Evolutionary conservation across 2,329 filamentous ascomycete species (phyloP), one percentile per base, ranked within the genome.

Genomic region (Trichoderma citrinoviride): DNA sequence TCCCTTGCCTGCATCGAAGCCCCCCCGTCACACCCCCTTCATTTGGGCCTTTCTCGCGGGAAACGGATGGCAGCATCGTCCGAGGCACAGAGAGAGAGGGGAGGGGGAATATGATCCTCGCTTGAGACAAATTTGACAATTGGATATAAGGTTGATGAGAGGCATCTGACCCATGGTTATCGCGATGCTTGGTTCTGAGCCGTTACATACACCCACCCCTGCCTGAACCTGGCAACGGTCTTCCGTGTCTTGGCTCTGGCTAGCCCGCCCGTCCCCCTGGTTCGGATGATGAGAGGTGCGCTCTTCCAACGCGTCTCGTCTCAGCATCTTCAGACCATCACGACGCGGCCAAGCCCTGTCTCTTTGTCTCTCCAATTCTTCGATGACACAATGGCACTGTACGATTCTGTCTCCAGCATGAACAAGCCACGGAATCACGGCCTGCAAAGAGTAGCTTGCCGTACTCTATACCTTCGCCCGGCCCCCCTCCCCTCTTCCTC

Each of bases 241-340:
- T 61, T 52, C 47, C 46, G 57, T 61, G 57, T 61, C 57, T 61
- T 61, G 57, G 57, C 57, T 52, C 43, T 61, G 14, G 33, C 57
- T 61, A 61, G 47, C 57, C 47, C 47, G 49, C 12, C n/a, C 25
- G 47, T 49, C 33, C 40, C 55, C 63, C 63, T 49, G 49, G 63
- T 40, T 47, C 54, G 40, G 40, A 12, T 40, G 50, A 19, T 25
- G 49, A 46, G 40, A 40, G 50, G 40, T 54, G 49, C 25, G 60
- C 40, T 55, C 37, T 60, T 60, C 60, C 15, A 46, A 55, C 60
- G 61, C 49, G 44, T 52, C 40, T 52, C 50, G 63, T 65, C 55
- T 60, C 54, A 60, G 49, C 47, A 25, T 60, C 19, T 3, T 14
- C 10, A 14, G 14, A 53, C 44, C 55, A 60, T 65, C 47, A 40